Evolutionary conservation across 257 asterid species (phyloP), one percentile per base, ranked within the genome.

Genomic region (Mitragyna speciosa): DNA sequence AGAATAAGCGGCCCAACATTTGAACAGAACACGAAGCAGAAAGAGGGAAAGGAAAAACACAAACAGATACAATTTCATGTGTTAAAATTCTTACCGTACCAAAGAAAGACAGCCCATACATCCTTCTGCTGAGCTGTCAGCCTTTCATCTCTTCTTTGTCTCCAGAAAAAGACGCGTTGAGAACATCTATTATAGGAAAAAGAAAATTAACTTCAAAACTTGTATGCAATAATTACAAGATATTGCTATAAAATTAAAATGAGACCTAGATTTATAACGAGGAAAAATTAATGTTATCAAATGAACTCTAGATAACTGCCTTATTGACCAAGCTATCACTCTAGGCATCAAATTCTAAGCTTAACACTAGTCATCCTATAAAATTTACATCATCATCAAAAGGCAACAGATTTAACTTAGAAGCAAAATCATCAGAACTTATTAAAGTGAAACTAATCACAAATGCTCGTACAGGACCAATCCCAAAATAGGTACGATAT

Each of bases 111-210:
- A 64, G 76, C 75, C 67, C 28, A 80, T 52, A 77, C 63, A 80
- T 41, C 70, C 47, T 76, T 33, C 51, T 58, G 79, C 79, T 72
- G 72, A 78, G 78, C 77, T 71, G 79, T 78, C 85, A 82, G 72
- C 82, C 85, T 19, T 78, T 78, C 70, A 73, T 73, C 77, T 67
- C 85, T 78, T 74, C 82, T 51, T 75, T 82, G 78, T 73, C 85
- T 67, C 85, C 81, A 70, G 73, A 78, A 82, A 82, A 78, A 51
- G 79, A 61, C 70, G 66, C 49, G 76, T 63, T 77, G 82, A 77
- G 77, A 82, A 82, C 74, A 82, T 71, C 85, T 78, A 82, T 72
- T 78, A 82, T 72, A 36, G 75, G 72, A 67, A 63, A 59, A n/a
- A n/a, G n/a, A n/a, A 73, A 73, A 36, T 36, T 36, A 82, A 72